Conservation (phyloP, 805 yeast species). For the Candida ipomoeae region DNA sequence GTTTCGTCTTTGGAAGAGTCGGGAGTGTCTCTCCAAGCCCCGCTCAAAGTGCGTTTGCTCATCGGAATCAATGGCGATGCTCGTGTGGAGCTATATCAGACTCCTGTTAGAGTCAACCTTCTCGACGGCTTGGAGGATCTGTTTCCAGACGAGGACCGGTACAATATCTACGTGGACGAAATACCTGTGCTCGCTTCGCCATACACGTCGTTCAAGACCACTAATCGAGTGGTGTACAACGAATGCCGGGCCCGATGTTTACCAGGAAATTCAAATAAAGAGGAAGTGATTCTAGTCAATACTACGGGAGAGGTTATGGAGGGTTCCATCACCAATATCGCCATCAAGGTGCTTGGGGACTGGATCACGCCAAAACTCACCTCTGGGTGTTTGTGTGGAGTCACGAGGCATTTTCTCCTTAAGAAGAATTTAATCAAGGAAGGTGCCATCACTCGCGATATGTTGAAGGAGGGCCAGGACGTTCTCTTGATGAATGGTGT, state of each 20-base stretch:
- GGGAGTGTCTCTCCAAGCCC: slow-evolving; percentile 18
- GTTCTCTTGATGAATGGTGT: slow-evolving; percentile 77
- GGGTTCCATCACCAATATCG: slow-evolving; percentile 80
- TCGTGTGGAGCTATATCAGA: slow-evolving; percentile 31
- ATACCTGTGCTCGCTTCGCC: slow-evolving; percentile 55
- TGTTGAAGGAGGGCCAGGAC: slow-evolving; percentile 61
- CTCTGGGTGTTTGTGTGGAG: slow-evolving; percentile 84
- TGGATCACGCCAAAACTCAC: slow-evolving; percentile 84
- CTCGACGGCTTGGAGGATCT: slow-evolving; percentile 25
- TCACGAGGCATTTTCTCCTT: slow-evolving; percentile 62
- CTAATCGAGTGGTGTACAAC: slow-evolving; percentile 60
- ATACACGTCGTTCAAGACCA: slow-evolving; percentile 86
- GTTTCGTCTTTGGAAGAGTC: slow-evolving; percentile 25
- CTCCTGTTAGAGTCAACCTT: slow-evolving; percentile 23
- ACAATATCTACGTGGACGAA: slow-evolving; percentile 62
- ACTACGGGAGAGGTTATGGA: slow-evolving; percentile 61
- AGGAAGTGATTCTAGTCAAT: slow-evolving; percentile 65
- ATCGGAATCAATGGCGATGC: slow-evolving; percentile 27
- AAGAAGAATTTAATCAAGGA: slow-evolving; percentile 51
- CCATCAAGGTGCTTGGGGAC: slow-evolving; percentile 44
- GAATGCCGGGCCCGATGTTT: slow-evolving; percentile 53
- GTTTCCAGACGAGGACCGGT: slow-evolving; percentile 24
- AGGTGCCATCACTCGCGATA: slow-evolving; percentile 41
- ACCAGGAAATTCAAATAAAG: slow-evolving; percentile 43
- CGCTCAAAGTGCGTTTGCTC: slow-evolving; percentile 34